These are phyloP conservation scores for Hanseniaspora sp. DNA, from an alignment of 1,139 yeast species.

Conservation along the genomic window DNA sequence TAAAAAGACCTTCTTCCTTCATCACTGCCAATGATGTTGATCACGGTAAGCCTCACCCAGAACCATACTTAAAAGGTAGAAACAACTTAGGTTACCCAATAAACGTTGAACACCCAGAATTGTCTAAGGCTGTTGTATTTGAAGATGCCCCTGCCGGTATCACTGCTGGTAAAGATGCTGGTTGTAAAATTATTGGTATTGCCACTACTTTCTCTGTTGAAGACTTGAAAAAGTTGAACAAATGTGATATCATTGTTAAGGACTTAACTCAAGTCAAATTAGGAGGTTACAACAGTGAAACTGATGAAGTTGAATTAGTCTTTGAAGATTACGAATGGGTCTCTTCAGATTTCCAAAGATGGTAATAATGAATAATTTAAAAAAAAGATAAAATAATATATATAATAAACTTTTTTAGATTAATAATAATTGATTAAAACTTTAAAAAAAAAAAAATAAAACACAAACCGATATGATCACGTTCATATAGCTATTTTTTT, in stretches of 20 bases:
- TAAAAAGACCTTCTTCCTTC: conserved; percentile 56
- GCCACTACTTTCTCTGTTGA: conserved; percentile 69
- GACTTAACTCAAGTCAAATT: conserved; percentile 46
- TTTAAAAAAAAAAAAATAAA: no score
- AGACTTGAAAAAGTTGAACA: conserved; percentile 56
- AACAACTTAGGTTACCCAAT: conserved; percentile 44
- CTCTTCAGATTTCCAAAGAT: conserved; percentile 29
- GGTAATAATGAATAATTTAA: conserved; percentile 18
- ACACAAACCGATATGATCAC: no score
- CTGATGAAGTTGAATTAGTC: conserved; percentile 30
- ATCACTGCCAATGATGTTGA: conserved; percentile 70
- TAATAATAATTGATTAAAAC: no score
- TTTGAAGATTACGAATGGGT: conserved; percentile 31
- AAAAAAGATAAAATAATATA: neutral
- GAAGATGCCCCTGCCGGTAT: conserved; percentile 86
- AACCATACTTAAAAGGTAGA: conserved; percentile 64
- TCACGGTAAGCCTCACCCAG: conserved; percentile 75
- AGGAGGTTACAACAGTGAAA: conserved; percentile 29
- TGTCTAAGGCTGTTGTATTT: conserved; percentile 51
- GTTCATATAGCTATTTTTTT: no score
- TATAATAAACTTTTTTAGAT: no score
- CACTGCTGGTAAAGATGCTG: conserved; percentile 73
- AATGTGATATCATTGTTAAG: conserved; percentile 65
- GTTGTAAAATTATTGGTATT: conserved; percentile 72
- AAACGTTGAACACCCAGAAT: conserved; percentile 30